Evolutionary conservation across 345 rosid species (phyloP).

Genomic region (Microthlaspi erraticum): DNA sequence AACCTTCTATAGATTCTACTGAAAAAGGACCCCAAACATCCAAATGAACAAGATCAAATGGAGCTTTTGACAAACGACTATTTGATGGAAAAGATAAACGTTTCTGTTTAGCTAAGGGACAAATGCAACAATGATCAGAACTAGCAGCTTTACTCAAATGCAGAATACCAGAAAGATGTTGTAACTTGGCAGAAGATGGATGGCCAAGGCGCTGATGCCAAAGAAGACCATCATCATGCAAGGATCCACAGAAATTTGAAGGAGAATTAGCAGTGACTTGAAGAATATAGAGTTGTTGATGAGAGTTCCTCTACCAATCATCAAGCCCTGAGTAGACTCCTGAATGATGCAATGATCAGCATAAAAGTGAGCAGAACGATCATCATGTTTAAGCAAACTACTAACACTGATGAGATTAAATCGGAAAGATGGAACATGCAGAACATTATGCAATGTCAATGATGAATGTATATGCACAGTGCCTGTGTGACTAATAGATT

Average conservation of each 20-base stretch:
- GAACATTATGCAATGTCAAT: neutral
- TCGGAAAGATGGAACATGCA: neutral
- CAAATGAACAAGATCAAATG: neutral
- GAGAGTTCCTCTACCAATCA: neutral
- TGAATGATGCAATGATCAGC: neutral
- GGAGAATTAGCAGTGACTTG: neutral
- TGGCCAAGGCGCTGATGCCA: neutral
- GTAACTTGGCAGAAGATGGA: neutral
- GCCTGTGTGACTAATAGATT: neutral
- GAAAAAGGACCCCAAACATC: neutral
- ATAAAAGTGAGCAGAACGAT: neutral
- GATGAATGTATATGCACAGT: neutral
- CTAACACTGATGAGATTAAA: neutral
- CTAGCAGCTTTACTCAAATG: too few species aligned
- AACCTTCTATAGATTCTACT: neutral
- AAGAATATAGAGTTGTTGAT: neutral
- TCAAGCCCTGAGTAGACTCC: neutral
- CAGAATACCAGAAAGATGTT: neutral
- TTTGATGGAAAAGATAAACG: neutral
- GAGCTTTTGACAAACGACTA: neutral
- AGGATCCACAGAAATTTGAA: neutral
- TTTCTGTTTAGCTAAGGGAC: neutral
- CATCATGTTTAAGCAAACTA: neutral
- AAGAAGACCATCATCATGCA: neutral
- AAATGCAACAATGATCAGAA: neutral